These are phyloP conservation scores for Gymnopilus junonius DNA, from an alignment of 768 basidiomycete genomes.

Conservation along the genomic window DNA sequence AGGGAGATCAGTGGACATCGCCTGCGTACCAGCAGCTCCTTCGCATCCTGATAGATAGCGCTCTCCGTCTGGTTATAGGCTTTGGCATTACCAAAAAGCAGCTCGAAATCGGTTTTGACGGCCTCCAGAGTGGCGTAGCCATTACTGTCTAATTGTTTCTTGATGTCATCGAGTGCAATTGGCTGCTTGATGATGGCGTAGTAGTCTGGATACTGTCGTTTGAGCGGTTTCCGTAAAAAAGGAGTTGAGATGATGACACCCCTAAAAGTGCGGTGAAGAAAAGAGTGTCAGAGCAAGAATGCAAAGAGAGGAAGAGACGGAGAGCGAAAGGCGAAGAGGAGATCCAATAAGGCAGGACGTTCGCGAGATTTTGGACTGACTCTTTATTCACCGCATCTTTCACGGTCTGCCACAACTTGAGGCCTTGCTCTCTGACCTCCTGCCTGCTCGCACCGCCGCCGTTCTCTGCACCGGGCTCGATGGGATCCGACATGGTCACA, in stretches of 20 bases:
- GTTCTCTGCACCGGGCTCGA: slow-evolving; percentile 23
- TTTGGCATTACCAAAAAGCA: slow-evolving; percentile 82
- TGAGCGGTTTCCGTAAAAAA: slow-evolving; percentile 73
- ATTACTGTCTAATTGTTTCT: slow-evolving; percentile 68
- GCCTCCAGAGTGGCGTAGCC: slow-evolving; percentile 66
- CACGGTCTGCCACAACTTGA: slow-evolving; percentile 76
- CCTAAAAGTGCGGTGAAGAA: slow-evolving; percentile 42
- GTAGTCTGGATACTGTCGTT: slow-evolving; percentile 84
- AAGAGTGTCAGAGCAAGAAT: slow-evolving; percentile 28
- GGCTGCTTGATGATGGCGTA: slow-evolving; percentile 80
- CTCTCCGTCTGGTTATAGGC: slow-evolving; percentile 83
- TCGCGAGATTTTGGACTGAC: slow-evolving; percentile 58
- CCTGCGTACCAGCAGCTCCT: slow-evolving; percentile 69
- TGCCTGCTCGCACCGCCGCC: slow-evolving; percentile 28
- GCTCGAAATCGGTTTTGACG: slow-evolving; percentile 73
- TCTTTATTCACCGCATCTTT: slow-evolving; percentile 87
- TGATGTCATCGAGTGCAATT: slow-evolving; percentile 89
- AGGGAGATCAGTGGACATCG: neutral
- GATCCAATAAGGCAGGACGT: slow-evolving; percentile 47
- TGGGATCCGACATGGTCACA: slow-evolving; percentile 38
- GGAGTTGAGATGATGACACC: slow-evolving; percentile 64
- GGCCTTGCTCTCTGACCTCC: slow-evolving; percentile 66
- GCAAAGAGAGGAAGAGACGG: slow-evolving; percentile 21
- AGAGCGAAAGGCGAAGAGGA: slow-evolving; percentile 27
- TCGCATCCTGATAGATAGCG: slow-evolving; percentile 82